Conservation (phyloP, 306 rosid genomes). For the Dicorynia guianensis region DNA sequence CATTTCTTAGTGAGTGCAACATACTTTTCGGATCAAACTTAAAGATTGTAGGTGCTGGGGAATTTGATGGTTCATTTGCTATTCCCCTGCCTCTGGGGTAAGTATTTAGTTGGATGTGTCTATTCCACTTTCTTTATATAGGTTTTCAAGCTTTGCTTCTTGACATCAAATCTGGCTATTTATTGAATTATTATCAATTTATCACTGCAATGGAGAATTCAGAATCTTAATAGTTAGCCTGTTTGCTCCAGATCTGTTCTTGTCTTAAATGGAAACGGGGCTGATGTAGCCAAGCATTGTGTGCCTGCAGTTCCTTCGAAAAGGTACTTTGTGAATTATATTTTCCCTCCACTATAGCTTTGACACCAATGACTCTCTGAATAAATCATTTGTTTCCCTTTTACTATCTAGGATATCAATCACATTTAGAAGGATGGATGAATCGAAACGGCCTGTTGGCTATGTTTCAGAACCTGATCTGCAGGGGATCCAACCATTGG, state of each 20-base stretch:
- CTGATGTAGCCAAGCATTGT: slow-evolving; percentile 96
- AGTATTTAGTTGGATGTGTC: slow-evolving; percentile 42
- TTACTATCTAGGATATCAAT: slow-evolving; percentile 76
- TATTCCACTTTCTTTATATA: slow-evolving; percentile 20
- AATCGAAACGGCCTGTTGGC: slow-evolving; percentile 60
- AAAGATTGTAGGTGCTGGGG: slow-evolving; percentile 67
- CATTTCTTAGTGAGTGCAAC: slow-evolving; percentile 89
- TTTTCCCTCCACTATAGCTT: neutral
- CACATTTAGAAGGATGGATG: slow-evolving; percentile 94
- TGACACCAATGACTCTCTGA: neutral
- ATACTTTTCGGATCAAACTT: slow-evolving; percentile 86
- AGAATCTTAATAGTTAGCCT: slow-evolving; percentile 39
- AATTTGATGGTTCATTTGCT: slow-evolving; percentile 66
- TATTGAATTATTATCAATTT: slow-evolving; percentile 14
- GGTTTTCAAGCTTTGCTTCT: slow-evolving; percentile 17
- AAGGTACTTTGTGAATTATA: slow-evolving; percentile 56
- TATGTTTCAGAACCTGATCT: slow-evolving; percentile 78
- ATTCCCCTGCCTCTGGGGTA: slow-evolving; percentile 90
- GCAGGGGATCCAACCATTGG: slow-evolving; percentile 76
- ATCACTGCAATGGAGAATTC: slow-evolving; percentile 27
- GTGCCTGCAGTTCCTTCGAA: slow-evolving; percentile 87
- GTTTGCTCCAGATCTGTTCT: slow-evolving; percentile 82
- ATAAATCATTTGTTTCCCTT: slow-evolving; percentile 16
- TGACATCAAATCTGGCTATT: slow-evolving; percentile 10
- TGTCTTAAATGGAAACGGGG: slow-evolving; percentile 88